Base-by-base conservation (phyloP, 306 rosid species). In the Prunus fruticosa region DNA sequence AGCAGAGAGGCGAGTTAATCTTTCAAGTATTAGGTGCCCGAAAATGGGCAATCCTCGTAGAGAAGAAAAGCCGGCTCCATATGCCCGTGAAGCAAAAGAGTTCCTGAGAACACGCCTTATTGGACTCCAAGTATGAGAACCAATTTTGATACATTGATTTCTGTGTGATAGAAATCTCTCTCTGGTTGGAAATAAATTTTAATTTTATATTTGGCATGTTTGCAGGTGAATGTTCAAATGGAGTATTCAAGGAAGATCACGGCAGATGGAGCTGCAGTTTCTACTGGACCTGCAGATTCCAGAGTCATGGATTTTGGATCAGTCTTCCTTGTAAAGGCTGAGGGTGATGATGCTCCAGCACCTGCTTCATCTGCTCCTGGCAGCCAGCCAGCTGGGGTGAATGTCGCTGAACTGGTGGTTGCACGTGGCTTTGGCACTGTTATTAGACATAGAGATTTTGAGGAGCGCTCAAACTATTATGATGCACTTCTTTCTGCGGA, bases 41-140 rank as follows among this genome's bases (percentile, higher is more conserved):
- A 96, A 89, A 84, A 83, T 96, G 57, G 99, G 99, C 38, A 96
- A 96, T 82, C 99, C 99, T 74, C 98, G 99, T 10, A 86, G 96
- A 69, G 99, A 96, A 53, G 99, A 96, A 81, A 96, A 89, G 76
- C 99, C 99, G 18, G 98, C 98, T 51, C 93, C 99, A 54, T 92
- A 96, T 86, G 99, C 99, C 61, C 97, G 99, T 57, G 99, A 96
- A 85, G 99, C 99, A 81, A 96, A 91, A 84, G 99, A 96, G 82
- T 90, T 96, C 75, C 85, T 96, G 80, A 89, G 99, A 85, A 88
- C 93, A 30, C 96, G 98, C 53, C 93, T 96, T 67, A 82, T 96
- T 81, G 99, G 97, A 60, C 90, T 70, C 69, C 98, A 92, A 81
- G 99, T 96, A 89, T 69, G 93, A 72, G 66, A 38, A 56, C 54